Percentiles rank a stretch among this genome's conserved stretches.
Conservation (phyloP, 2,329 filamentous ascomycete genomes). For the Ophiognomonia clavigignenti-juglandacearum region DNA sequence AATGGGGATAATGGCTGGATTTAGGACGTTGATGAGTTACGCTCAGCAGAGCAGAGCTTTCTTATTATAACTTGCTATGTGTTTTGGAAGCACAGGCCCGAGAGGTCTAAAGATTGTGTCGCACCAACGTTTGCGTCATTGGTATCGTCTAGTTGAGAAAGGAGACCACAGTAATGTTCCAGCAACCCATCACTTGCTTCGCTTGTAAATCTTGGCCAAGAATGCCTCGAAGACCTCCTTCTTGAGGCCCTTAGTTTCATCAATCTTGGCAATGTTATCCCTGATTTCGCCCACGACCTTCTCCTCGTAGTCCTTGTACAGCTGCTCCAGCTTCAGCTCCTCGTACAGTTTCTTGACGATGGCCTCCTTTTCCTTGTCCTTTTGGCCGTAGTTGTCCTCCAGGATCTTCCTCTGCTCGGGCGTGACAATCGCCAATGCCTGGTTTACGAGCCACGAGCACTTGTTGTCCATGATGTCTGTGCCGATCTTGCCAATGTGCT, state of each 20-base stretch:
- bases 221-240: conserved; percentile 86
- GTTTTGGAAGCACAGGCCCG: neutral
- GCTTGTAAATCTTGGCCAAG: conserved; percentile 95
- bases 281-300: conserved; percentile 74
- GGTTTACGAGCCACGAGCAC: conserved; percentile 97
- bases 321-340: conserved; percentile 76
- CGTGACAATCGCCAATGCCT: conserved; percentile 74
- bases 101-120: neutral
- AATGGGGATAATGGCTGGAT: neutral
- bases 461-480: conserved; percentile 99
- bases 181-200: conserved; percentile 67
- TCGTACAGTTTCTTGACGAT: conserved; percentile 85
- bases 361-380: conserved; percentile 77
- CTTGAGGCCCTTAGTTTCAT: conserved; percentile 86
- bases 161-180: neutral
- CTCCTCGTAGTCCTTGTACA: conserved; percentile 89
- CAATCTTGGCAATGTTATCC: conserved; percentile 69
- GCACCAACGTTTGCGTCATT: neutral
- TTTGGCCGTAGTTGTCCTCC: conserved; percentile 90
- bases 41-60: conserved; percentile 3
- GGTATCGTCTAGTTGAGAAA: conserved; percentile 7
- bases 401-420: conserved; percentile 84
- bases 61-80: conserved; percentile 3
- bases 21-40: conserved; percentile 3
- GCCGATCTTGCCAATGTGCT: conserved; percentile 95